Conservation (phyloP, 176 grass and related monocot species). For the Eragrostis curvula region DNA sequence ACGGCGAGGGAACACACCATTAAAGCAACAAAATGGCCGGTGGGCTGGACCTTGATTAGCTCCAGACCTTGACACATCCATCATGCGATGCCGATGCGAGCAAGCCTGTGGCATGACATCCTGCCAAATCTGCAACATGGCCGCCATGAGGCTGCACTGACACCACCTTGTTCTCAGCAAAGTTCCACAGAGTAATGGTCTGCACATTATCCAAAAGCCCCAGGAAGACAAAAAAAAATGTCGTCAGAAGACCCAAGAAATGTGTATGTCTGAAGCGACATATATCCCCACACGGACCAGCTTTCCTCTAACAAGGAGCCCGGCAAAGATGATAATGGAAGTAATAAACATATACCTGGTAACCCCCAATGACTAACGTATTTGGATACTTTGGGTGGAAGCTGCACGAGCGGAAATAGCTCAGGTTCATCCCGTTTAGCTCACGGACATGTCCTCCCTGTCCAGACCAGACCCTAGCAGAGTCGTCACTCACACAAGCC, state of each 20-base stretch:
- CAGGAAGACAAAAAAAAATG: background rate
- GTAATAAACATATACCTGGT: constrained; percentile 43
- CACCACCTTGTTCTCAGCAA: constrained; percentile 43
- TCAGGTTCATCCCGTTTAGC: constrained; percentile 48
- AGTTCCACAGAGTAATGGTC: constrained; percentile 66
- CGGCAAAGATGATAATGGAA: background rate
- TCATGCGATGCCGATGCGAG: constrained; percentile 72
- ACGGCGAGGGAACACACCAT: background rate
- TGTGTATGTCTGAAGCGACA: too few species aligned
- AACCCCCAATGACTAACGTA: constrained; percentile 63
- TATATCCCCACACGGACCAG: too few species aligned
- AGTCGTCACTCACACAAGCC: constrained; percentile 59
- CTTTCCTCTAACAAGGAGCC: background rate
- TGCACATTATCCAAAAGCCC: constrained; percentile 25
- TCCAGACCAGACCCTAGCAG: constrained; percentile 55
- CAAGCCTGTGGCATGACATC: constrained; percentile 35
- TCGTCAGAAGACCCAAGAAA: background rate
- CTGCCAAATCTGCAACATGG: constrained; percentile 55
- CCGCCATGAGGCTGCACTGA: constrained; percentile 48
- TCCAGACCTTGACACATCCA: constrained; percentile 66
- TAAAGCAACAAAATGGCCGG: background rate
- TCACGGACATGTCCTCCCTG: constrained; percentile 37
- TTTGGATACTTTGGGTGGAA: constrained; percentile 64
- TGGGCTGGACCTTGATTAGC: constrained; percentile 21
- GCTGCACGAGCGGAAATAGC: constrained; percentile 60